Evolutionary conservation across 305 asterid species (phyloP), one percentile per base, ranked within the genome.

Genomic region (Solanum hybrid): DNA sequence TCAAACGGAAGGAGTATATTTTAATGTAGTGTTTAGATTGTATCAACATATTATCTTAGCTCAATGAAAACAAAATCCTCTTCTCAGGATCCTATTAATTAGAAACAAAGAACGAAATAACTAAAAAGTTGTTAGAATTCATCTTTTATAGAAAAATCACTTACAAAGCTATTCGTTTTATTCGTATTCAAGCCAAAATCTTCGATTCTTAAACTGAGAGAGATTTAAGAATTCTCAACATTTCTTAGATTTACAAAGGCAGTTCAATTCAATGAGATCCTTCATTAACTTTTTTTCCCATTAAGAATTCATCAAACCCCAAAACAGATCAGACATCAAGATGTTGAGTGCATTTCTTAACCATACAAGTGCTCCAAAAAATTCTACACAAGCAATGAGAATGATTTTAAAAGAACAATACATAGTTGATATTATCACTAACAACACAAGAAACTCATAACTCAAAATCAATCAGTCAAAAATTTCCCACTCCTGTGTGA

Each of bases 381-480:
- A 69, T 11, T 10, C 1, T 29, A 29, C 79, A 73, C n/a, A 77
- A 77, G 56, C 56, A 42, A 42, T 42, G 56, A 56, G 35, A 38
- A 38, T 16, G 86, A 38, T 26, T 14, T 80, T 3, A 38, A 38
- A 38, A 24, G 66, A 22, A 38, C 3, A 38, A 79, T 32, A 77
- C 35, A 77, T 32, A 77, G 9, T 78, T 78, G 29, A 35, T 60
- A 60, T 7, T 60, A 60, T 78, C 29, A 35, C 5, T 35, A 37
- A 37, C 42, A 80, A 42, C 32, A 80, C 10, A 27, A 81, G 29
- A 29, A 82, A 27, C 9, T 8, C 69, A 40, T 14, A 5, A 40
- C 66, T 42, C 24, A 42, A 12, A 81, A 46, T 90, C 78, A 81
- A 27, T 90, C 46, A 90, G 87, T 90, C 87, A 72, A 90, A 88